Conservation (phyloP, 495 filamentous ascomycete genomes). For the Neurospora intermedia region DNA sequence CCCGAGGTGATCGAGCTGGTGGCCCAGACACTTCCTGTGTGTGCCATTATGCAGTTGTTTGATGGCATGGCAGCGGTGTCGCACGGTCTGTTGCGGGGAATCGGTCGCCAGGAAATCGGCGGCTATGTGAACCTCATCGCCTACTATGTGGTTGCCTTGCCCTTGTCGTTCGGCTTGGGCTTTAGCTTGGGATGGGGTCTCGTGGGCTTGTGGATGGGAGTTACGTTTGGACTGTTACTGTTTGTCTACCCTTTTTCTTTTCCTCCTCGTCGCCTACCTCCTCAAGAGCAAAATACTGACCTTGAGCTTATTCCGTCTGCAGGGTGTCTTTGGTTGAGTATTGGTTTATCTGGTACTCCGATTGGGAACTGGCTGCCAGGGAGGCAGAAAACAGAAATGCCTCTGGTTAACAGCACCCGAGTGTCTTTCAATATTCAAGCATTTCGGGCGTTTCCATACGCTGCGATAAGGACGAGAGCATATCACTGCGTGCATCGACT, state of each 20-base stretch:
- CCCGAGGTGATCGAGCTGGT: constrained; percentile 67
- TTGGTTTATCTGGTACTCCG: constrained; percentile 51
- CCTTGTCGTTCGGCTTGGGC: constrained; percentile 64
- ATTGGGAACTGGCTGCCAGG: constrained; percentile 64
- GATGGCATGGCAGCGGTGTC: constrained; percentile 68
- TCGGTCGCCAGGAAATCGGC: constrained; percentile 78
- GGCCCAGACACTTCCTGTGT: constrained; percentile 60
- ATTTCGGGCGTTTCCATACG: neutral
- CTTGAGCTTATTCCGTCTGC: neutral
- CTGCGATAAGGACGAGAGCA: neutral
- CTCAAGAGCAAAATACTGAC: neutral
- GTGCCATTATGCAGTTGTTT: constrained; percentile 79
- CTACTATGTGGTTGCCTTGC: constrained; percentile 80
- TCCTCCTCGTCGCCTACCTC: neutral
- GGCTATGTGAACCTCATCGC: constrained; percentile 76
- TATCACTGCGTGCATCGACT: neutral
- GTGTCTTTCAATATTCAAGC: neutral
- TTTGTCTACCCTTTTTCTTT: constrained; percentile 18
- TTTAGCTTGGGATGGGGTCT: constrained; percentile 67
- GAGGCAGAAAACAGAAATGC: constrained; percentile 62
- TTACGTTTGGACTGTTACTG: constrained; percentile 56
- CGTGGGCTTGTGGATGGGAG: constrained; percentile 72
- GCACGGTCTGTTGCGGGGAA: constrained; percentile 73
- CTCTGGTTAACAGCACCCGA: constrained; percentile 26
- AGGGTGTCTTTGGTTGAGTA: constrained; percentile 56